Evolutionary conservation across 495 filamentous ascomycete genomes (phyloP), one percentile per base, ranked within the genome.

Genomic region (Lindgomyces ingoldianus): DNA sequence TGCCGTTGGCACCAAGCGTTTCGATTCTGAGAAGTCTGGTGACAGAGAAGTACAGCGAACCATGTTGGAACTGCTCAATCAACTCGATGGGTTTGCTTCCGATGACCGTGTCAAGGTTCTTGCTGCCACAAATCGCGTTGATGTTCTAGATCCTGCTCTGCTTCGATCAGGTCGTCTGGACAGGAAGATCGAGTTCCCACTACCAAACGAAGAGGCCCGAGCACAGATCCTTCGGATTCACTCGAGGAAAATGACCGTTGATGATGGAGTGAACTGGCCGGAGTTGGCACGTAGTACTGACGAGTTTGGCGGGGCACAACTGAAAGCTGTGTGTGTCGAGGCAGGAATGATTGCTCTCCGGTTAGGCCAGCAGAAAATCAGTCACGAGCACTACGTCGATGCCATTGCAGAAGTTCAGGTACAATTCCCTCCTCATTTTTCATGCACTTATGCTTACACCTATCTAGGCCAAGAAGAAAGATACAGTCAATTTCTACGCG

Each of bases 101-200:
- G 95, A 98, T 70, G 95, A 99, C 74, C 87, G 95, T 1, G 93
- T 99, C 84, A 99, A 99, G 79, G 94, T 99, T 3, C 87, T 99
- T 18, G 95, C 95, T 2, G 94, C 94, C 60, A 99, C 94, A 26
- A 99, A 99, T 81, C 89, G 94, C 66, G 91, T 99, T 50, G 94
- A 99, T 70, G 95, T 99, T 16, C 85, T 99, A 16, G 94, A 99
- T 74, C 94, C 94, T 1, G 94, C 94, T 9, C 81, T 99, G 33
- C 83, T 99, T 33, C 89, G 94, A 70, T 96, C 91, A 24, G 94
- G 94, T 41, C 91, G 94, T 80, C 80, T 99, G 64, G 94, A 99
- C 74, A 87, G 94, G 71, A 99, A 99, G 81, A 99, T 99, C 77
- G 94, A 99, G 79, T 99, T 98, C 81, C 95, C 94, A 2, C 84